Percentiles rank a stretch among this genome's conserved stretches.
Evolutionary conservation across 176 grass and related monocot genomes (phyloP).

Genomic region (Triticum monococcum): DNA sequence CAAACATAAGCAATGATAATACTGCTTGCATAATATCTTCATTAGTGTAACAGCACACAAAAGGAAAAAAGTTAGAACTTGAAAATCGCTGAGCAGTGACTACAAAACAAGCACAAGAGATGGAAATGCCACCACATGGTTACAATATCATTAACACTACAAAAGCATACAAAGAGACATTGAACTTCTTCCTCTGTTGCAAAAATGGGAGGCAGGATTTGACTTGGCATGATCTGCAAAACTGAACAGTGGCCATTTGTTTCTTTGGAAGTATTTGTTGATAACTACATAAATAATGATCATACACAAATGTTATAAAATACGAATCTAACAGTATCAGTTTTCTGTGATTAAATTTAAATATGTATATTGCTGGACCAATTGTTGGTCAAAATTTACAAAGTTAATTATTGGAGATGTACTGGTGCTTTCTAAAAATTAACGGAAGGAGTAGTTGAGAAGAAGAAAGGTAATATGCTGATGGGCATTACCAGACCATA

Average conservation of each 20-base stretch:
- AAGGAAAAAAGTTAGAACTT: neutral
- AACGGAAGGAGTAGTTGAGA: neutral
- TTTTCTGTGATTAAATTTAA: neutral
- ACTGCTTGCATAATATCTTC: constrained; percentile 15
- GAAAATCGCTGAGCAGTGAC: neutral
- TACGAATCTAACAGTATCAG: neutral
- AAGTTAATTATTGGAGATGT: constrained; percentile 4
- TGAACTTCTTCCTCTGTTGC: neutral
- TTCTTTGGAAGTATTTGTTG: neutral
- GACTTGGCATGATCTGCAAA: neutral
- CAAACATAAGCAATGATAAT: neutral
- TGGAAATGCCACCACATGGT: neutral
- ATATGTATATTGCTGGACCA: neutral
- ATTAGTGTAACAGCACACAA: neutral
- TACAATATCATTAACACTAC: neutral
- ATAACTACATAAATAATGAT: neutral
- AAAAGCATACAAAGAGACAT: neutral
- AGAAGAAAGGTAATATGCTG: neutral
- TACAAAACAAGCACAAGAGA: neutral
- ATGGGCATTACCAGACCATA: constrained; percentile 78
- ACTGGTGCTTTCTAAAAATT: neutral
- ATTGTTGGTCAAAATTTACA: neutral
- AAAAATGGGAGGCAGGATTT: neutral
- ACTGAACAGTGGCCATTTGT: neutral
- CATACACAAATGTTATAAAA: neutral